Percentiles rank a stretch among this genome's conserved stretches.
Evolutionary conservation across 306 rosid genomes (phyloP).

Genomic region (Carpinus fangiana): DNA sequence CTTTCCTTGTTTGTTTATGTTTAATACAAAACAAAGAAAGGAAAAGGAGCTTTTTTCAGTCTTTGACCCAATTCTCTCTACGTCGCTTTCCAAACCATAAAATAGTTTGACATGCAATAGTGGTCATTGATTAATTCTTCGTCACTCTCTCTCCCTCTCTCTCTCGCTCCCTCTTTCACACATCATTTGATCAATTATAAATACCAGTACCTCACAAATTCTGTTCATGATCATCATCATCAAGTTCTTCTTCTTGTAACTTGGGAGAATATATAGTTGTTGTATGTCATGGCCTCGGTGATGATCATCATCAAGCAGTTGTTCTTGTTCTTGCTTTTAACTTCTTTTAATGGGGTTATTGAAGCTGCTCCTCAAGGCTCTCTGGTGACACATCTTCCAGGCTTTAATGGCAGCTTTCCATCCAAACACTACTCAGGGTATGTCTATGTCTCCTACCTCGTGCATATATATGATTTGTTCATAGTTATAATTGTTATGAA

Average conservation of each 20-base stretch:
- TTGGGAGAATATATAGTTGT: too few species aligned
- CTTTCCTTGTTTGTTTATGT: background rate
- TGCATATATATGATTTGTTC: too few species aligned
- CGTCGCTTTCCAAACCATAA: slow-evolving; percentile 11
- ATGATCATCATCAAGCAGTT: background rate
- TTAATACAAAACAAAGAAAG: background rate
- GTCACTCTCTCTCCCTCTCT: background rate
- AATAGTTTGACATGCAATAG: background rate
- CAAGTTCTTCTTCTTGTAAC: background rate
- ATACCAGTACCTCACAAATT: background rate
- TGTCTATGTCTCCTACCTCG: too few species aligned
- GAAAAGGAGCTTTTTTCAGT: slow-evolving; percentile 5
- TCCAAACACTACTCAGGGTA: slow-evolving; percentile 51
- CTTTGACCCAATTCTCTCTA: slow-evolving; percentile 15
- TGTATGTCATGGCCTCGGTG: background rate
- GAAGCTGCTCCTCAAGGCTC: slow-evolving; percentile 36
- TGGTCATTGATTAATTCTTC: slow-evolving; percentile 17
- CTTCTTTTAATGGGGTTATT: background rate
- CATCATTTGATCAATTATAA: background rate
- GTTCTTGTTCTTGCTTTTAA: slow-evolving; percentile 15
- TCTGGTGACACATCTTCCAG: slow-evolving; percentile 44
- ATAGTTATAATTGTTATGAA: too few species aligned
- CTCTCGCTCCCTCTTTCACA: background rate
- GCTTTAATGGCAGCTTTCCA: slow-evolving; percentile 38
- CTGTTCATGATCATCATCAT: background rate